Base-by-base conservation (phyloP, 192 early-diverging fungal species). In the Spizellomyces sp. region DNA sequence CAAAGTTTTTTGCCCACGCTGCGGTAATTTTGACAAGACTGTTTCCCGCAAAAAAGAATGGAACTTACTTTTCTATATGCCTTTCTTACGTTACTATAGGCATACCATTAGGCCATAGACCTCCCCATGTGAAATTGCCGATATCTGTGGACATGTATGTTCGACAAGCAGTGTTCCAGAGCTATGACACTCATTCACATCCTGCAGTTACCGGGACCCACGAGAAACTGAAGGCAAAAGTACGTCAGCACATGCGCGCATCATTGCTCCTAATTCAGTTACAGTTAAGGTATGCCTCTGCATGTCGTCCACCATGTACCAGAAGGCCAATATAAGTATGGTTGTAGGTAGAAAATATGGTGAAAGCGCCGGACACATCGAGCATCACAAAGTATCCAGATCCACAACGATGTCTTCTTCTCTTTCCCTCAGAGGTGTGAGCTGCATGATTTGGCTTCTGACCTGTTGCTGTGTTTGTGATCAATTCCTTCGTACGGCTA, bases 371-470 rank as follows among this genome's bases (percentile, higher is more conserved):
- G 10, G 27, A 36, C 3, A 36, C 27, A 3, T 36, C 27, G 27
- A 36, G 27, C 27, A 36, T 36, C 3, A 36, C 36, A 8, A 82
- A 88, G 44, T 83, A 89, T 59, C 77, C 85, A 4, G 80, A 95
- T 72, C 89, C 91, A 0, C 81, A 83, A 58, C 80, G 89, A 21
- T 81, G 88, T 4, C 75, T 95, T 17, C 75, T 98, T 50, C 77
- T 98, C 21, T 98, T 91, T 77, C 95, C 95, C n/a, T 90, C 93
- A n/a, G 80, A 84, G 17, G 90, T 90, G 83, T 79, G 78, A 60
- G 9, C 22, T 36, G 27, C 27, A 36, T 36, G 27, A 36, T 36
- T 27, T 60, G 27, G 43, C 6, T 19, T 66, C 17, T 12, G 67
- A 21, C 9, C 15, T 57, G 36, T 75, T 70, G 9, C 21, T 14